Conservation (phyloP, 768 basidiomycete genomes). For the Pisolithus microcarpus region DNA sequence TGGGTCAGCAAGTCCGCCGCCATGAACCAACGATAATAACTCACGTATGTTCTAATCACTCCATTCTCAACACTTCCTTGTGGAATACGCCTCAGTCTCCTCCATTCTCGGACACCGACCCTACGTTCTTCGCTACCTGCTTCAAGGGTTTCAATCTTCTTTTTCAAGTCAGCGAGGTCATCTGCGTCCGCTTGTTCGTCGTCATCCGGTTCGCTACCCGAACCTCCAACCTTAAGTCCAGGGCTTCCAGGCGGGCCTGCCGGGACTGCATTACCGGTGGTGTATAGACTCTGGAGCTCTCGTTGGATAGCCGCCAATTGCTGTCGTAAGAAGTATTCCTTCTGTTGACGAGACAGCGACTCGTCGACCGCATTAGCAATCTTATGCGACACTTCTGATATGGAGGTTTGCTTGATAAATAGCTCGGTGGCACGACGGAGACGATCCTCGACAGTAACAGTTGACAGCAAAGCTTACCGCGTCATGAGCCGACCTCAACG, state of each 20-base stretch:
- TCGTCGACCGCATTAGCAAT: conserved; percentile 77
- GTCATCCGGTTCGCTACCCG: conserved; percentile 55
- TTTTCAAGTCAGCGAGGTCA: conserved; percentile 65
- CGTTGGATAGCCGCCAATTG: conserved; percentile 76
- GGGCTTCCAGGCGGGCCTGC: conserved; percentile 7
- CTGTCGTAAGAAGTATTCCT: conserved; percentile 79
- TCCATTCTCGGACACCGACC: conserved; percentile 77
- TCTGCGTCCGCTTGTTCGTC: conserved; percentile 78
- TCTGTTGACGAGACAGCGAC: conserved; percentile 81
- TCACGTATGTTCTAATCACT: conserved; percentile 75
- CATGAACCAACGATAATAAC: conserved; percentile 19
- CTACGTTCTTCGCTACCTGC: conserved; percentile 73
- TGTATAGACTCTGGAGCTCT: conserved; percentile 57
- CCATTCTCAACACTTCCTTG: conserved; percentile 87
- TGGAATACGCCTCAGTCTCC: conserved; percentile 79
- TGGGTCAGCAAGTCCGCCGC: conserved; percentile 4
- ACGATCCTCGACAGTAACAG: conserved; percentile 53
- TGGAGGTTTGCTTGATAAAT: conserved; percentile 68
- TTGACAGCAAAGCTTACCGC: conserved; percentile 49
- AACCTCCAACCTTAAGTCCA: conserved; percentile 20
- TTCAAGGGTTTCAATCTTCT: conserved; percentile 68
- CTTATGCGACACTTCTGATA: conserved; percentile 75
- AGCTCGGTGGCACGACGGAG: conserved; percentile 61
- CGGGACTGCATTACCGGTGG: conserved; percentile 17
- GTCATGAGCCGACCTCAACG: background rate